Evolutionary conservation across 805 yeast genomes (phyloP).

Genomic region (Candida saitoana): DNA sequence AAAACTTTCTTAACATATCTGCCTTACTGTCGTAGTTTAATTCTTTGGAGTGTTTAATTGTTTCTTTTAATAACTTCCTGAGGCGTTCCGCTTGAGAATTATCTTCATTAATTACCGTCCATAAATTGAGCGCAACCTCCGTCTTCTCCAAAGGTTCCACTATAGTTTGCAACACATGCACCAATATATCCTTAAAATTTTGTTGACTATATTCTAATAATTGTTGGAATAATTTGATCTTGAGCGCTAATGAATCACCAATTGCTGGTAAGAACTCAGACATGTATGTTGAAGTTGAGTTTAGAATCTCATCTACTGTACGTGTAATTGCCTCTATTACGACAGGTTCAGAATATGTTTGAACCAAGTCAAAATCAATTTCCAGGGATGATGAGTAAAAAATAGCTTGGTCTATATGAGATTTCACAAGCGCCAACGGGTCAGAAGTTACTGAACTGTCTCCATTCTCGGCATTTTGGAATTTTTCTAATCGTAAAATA

Average conservation of each 20-base stretch:
- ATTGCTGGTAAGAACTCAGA: conserved; percentile 51
- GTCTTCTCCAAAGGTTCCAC: conserved; percentile 30
- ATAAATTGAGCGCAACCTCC: conserved; percentile 45
- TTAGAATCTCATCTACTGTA: conserved; percentile 54
- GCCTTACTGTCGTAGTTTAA: conserved; percentile 5
- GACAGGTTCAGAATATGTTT: conserved; percentile 17
- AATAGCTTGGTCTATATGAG: conserved; percentile 82
- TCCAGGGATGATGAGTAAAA: conserved; percentile 52
- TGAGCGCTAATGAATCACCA: conserved; percentile 46
- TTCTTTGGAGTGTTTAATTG: conserved; percentile 2
- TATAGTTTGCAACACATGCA: conserved; percentile 33
- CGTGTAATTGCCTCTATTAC: conserved; percentile 37
- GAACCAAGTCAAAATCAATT: conserved; percentile 40
- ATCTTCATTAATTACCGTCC: conserved; percentile 20
- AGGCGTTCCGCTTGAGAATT: conserved; percentile 6
- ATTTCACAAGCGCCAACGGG: conserved; percentile 46
- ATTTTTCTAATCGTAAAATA: conserved; percentile 55
- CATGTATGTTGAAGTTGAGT: conserved; percentile 52
- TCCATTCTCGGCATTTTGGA: conserved; percentile 14
- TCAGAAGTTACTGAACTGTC: conserved; percentile 14
- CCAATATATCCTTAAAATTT: conserved; percentile 42
- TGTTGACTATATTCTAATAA: conserved; percentile 42
- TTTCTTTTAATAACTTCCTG: conserved; percentile 5
- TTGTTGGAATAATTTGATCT: conserved; percentile 42
- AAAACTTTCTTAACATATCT: conserved; percentile 24